A percentile compares a stretch with the other conserved stretches of the same genome.
Evolutionary conservation across 1,284 basidiomycete genomes (phyloP).

Genomic region (Malassezia equina): DNA sequence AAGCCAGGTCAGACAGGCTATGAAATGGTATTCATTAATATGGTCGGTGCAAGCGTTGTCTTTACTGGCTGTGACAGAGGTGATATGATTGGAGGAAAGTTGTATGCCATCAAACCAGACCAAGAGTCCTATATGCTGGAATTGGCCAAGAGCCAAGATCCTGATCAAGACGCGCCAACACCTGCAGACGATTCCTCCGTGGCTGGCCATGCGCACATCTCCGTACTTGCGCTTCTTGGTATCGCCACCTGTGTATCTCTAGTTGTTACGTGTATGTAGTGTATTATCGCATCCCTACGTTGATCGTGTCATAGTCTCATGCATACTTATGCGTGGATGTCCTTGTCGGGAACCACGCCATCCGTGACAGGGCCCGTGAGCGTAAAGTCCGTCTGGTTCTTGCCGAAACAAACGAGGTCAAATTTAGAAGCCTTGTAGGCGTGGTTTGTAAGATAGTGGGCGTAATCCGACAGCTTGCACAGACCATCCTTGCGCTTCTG

Average conservation of each 20-base stretch:
- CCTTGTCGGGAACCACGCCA: constrained; percentile 12
- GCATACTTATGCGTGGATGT: background rate
- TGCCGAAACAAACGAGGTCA: constrained; percentile 32
- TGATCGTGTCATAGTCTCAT: background rate
- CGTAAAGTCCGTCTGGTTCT: constrained; percentile 31
- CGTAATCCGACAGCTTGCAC: constrained; percentile 66
- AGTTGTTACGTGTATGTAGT: background rate
- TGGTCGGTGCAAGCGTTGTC: background rate
- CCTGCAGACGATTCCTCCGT: background rate
- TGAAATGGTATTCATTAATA: background rate
- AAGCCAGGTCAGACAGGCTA: background rate
- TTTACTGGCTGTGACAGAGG: background rate
- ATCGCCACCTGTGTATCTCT: background rate
- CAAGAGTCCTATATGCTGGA: background rate
- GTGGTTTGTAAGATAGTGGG: constrained; percentile 49
- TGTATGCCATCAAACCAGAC: background rate
- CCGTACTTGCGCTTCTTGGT: background rate
- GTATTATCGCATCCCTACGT: background rate
- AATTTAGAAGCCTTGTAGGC: constrained; percentile 37
- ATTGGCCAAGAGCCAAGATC: background rate
- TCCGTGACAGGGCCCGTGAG: constrained; percentile 32
- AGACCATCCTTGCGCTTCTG: constrained; percentile 60
- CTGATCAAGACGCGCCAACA: background rate
- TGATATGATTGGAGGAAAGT: background rate
- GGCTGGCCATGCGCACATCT: background rate